Percentiles rank a stretch among this genome's conserved stretches.
Conservation (phyloP, 2,329 filamentous ascomycete genomes). For the Aspergillus melleus region DNA sequence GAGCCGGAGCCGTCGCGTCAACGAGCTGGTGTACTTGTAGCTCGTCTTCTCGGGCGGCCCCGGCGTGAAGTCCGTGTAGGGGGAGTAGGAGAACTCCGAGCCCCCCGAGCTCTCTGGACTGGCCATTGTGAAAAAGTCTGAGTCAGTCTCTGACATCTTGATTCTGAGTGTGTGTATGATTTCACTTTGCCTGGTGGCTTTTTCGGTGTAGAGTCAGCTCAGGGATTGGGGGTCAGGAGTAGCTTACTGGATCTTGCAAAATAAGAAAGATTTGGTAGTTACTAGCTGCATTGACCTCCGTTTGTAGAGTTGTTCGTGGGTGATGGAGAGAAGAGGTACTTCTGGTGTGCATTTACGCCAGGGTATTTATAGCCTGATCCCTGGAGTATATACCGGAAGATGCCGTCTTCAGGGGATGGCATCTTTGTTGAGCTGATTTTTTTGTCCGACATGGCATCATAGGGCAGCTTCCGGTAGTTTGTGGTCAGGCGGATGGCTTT, state of each 20-base stretch:
- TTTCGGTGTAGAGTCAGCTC: neutral
- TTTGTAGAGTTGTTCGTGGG: neutral
- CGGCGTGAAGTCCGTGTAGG: too few species aligned
- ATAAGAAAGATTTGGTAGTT: neutral
- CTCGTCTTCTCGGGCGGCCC: neutral
- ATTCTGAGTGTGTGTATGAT: too few species aligned
- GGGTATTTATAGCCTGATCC: neutral
- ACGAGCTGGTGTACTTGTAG: neutral
- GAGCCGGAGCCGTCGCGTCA: neutral
- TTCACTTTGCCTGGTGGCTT: neutral
- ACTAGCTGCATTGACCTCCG: neutral
- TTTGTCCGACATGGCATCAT: neutral
- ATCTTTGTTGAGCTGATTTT: neutral
- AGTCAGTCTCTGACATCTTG: too few species aligned
- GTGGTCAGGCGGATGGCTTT: neutral
- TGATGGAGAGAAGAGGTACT: neutral
- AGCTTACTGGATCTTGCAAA: neutral
- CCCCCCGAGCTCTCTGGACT: too few species aligned
- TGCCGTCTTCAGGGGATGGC: neutral
- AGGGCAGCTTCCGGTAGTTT: neutral
- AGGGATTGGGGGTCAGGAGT: neutral
- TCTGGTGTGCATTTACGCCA: neutral
- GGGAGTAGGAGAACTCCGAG: too few species aligned
- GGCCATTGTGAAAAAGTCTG: too few species aligned
- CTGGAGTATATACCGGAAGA: neutral